Conservation (phyloP, 2,329 filamentous ascomycete species). For the Rachicladosporium sp. region DNA sequence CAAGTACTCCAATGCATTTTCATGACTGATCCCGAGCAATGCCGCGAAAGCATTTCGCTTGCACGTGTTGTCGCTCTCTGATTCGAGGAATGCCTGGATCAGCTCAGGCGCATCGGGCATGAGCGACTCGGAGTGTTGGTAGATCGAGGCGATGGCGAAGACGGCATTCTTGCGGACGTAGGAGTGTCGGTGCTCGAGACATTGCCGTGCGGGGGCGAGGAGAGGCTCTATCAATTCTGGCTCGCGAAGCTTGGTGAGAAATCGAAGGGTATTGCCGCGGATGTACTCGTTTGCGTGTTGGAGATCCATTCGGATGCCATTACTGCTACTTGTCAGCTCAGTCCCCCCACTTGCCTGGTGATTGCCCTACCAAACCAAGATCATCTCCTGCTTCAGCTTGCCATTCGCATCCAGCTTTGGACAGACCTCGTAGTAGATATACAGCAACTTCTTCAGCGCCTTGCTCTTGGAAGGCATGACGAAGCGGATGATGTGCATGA, state of each 20-base stretch:
- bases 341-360: background rate
- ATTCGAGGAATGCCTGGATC: conserved; percentile 75
- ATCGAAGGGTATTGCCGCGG: conserved; percentile 88
- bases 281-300: conserved; percentile 98
- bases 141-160: conserved; percentile 87
- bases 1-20: conserved; percentile 79
- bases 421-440: conserved; percentile 99
- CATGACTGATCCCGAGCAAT: conserved; percentile 79
- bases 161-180: conserved; percentile 98
- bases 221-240: conserved; percentile 92
- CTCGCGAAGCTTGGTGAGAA: conserved; percentile 91
- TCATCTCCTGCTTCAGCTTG: conserved; percentile 99
- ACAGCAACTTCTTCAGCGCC: conserved; percentile 90
- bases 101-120: conserved; percentile 94
- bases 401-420: conserved; percentile 84
- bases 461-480: conserved; percentile 99
- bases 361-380: conserved; percentile 73
- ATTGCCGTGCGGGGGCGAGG: conserved; percentile 79
- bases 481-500: conserved; percentile 99
- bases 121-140: conserved; percentile 74
- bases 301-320: conserved; percentile 93
- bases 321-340: conserved; percentile 42
- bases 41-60: conserved; percentile 96
- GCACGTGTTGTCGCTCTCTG: conserved; percentile 87
- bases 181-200: conserved; percentile 89